A percentile compares a stretch with the other conserved stretches of the same genome.
phyloP scores from a whole-genome alignment of 306 rosid genomes.

The Ochetophila trinervis region DNA sequence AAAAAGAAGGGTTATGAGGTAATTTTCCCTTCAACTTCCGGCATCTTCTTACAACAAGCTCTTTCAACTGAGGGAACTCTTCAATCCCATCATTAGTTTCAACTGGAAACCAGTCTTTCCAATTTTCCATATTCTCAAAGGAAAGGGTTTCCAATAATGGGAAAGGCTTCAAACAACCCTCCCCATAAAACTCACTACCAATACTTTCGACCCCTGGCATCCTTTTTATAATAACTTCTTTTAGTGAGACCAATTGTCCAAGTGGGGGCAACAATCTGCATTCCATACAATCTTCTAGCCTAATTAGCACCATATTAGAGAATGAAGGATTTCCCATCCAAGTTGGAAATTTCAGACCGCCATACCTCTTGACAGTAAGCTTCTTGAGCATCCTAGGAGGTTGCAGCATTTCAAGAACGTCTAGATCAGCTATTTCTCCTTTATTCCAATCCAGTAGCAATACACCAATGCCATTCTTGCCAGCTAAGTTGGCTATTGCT shows the following conservation, averaged over 20 bases:
- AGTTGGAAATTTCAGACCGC: neutral
- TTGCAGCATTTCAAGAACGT: neutral
- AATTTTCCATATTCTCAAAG: neutral
- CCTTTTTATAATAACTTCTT: neutral
- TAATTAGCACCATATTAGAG: neutral
- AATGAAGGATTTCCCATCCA: slow-evolving; percentile 9
- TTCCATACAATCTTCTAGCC: neutral
- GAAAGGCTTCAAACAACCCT: neutral
- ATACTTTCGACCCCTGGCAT: neutral
- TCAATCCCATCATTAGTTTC: neutral
- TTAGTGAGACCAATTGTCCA: neutral
- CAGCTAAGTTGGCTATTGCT: neutral
- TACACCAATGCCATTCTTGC: neutral
- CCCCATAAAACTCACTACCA: slow-evolving; percentile 6
- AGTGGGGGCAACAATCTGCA: slow-evolving; percentile 11
- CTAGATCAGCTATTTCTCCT: neutral
- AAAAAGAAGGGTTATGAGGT: neutral
- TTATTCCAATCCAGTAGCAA: neutral
- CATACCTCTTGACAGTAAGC: neutral
- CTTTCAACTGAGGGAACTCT: neutral
- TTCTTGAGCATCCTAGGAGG: neutral
- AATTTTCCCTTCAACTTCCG: neutral
- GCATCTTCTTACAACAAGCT: neutral
- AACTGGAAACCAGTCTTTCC: neutral
- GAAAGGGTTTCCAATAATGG: neutral